Conservation (phyloP, 352 stramenopile species). For the Phytophthora pistaciae region DNA sequence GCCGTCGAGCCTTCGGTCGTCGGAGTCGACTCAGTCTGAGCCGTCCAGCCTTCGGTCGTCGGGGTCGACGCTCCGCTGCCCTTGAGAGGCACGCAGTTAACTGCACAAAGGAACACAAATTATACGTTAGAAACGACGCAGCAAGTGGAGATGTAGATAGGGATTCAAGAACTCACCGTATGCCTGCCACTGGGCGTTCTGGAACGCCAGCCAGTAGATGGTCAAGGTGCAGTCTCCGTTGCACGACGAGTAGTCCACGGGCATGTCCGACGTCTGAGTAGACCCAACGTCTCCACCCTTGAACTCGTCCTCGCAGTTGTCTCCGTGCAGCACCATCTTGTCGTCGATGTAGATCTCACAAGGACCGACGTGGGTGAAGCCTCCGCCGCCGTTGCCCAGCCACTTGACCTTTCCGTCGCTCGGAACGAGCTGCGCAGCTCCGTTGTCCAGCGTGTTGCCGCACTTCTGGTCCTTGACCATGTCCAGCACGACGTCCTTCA, state of each 20-base stretch:
- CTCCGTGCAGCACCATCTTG: conserved; percentile 39
- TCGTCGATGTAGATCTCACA: conserved; percentile 60
- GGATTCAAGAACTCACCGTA: conserved; percentile 41
- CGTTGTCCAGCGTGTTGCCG: conserved; percentile 34
- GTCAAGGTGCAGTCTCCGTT: conserved; percentile 46
- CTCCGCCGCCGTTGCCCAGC: conserved; percentile 33
- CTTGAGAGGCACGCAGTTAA: conserved; percentile 31
- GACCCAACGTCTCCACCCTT: conserved; percentile 23
- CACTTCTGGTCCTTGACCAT: conserved; percentile 33
- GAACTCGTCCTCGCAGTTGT: conserved; percentile 51
- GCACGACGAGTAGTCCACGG: conserved; percentile 53
- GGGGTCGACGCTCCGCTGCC: conserved; percentile 16
- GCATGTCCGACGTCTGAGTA: conserved; percentile 30
- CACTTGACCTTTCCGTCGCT: conserved; percentile 35
- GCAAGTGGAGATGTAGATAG: not conserved
- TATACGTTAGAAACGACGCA: not conserved
- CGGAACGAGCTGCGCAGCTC: conserved; percentile 29
- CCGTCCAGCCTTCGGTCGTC: not conserved
- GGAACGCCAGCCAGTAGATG: conserved; percentile 59
- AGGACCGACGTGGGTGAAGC: conserved; percentile 40
- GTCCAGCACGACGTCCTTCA: conserved; percentile 38
- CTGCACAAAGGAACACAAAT: conserved; percentile 2
- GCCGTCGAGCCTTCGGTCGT: not conserved
- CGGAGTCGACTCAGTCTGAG: not conserved
- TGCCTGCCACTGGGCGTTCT: conserved; percentile 44